Conservation (phyloP, 1,139 yeast genomes). For the Blastobotrys elegans region DNA sequence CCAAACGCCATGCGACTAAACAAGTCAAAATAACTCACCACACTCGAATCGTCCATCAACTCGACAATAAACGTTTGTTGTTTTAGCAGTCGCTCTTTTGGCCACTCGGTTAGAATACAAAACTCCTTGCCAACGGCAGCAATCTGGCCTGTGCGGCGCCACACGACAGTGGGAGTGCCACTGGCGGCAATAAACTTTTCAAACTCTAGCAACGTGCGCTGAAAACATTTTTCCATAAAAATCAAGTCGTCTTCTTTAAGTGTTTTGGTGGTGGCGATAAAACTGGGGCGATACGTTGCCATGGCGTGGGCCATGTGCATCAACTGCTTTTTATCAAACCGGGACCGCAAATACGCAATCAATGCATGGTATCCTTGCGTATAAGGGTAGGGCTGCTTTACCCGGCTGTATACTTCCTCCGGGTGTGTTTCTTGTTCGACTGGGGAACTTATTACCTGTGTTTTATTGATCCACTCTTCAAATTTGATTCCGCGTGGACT, state of each 20-base stretch:
- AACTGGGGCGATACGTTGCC: slow-evolving; percentile 86
- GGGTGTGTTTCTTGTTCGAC: slow-evolving; percentile 22
- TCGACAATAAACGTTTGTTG: slow-evolving; percentile 70
- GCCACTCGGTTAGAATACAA: slow-evolving; percentile 85
- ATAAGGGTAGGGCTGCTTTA: slow-evolving; percentile 64
- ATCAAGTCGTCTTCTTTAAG: slow-evolving; percentile 84
- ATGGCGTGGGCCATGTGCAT: slow-evolving; percentile 83
- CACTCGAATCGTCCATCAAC: slow-evolving; percentile 79
- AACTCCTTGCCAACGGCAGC: slow-evolving; percentile 92
- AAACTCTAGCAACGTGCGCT: slow-evolving; percentile 79
- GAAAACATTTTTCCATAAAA: slow-evolving; percentile 94
- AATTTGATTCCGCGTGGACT: background rate
- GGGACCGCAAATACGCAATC: slow-evolving; percentile 62
- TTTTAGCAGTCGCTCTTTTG: slow-evolving; percentile 55
- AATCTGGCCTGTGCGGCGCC: slow-evolving; percentile 93
- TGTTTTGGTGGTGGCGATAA: slow-evolving; percentile 87
- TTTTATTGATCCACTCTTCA: slow-evolving; percentile 2
- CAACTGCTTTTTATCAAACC: slow-evolving; percentile 68
- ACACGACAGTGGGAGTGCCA: slow-evolving; percentile 91
- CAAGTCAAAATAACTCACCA: slow-evolving; percentile 78
- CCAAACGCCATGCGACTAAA: slow-evolving; percentile 87
- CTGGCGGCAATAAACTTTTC: slow-evolving; percentile 75
- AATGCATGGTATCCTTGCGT: slow-evolving; percentile 86
- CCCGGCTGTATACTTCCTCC: slow-evolving; percentile 29
- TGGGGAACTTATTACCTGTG: slow-evolving; percentile 9